Conservation (phyloP, 805 yeast species). For the Yamadazyma philogaea region DNA sequence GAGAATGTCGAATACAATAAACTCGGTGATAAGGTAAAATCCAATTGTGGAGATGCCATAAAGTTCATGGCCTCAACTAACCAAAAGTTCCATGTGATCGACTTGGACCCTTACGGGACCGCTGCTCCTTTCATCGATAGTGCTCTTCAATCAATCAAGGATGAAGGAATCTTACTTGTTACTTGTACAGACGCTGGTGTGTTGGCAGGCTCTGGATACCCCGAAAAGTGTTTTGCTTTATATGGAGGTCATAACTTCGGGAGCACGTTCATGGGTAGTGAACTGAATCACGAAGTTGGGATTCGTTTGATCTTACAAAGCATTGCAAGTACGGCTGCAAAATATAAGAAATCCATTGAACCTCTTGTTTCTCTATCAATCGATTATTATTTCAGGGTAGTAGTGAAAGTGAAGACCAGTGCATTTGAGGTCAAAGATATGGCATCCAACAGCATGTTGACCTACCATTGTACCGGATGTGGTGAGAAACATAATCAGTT, state of each 20-base stretch:
- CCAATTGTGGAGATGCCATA: slow-evolving; percentile 90
- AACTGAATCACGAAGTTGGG: slow-evolving; percentile 91
- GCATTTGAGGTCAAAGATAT: slow-evolving; percentile 81
- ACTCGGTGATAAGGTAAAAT: slow-evolving; percentile 52
- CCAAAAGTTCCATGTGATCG: slow-evolving; percentile 75
- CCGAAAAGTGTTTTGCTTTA: slow-evolving; percentile 92
- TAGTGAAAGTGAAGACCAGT: slow-evolving; percentile 71
- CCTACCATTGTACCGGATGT: slow-evolving; percentile 87
- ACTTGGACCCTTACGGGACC: slow-evolving; percentile 96
- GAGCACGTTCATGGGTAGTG: slow-evolving; percentile 47
- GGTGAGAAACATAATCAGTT: slow-evolving; percentile 68
- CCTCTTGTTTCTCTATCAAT: slow-evolving; percentile 84
- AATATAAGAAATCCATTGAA: slow-evolving; percentile 80
- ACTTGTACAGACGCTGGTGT: slow-evolving; percentile 98
- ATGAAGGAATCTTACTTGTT: slow-evolving; percentile 81
- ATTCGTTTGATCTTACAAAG: slow-evolving; percentile 75
- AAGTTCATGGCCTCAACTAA: slow-evolving; percentile 56
- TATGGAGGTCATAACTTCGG: slow-evolving; percentile 92
- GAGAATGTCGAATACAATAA: slow-evolving; percentile 68
- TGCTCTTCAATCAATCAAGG: slow-evolving; percentile 78
- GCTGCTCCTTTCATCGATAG: slow-evolving; percentile 95
- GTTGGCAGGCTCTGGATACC: slow-evolving; percentile 92
- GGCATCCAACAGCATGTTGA: slow-evolving; percentile 71
- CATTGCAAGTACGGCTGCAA: slow-evolving; percentile 81
- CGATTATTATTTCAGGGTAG: slow-evolving; percentile 88